These are phyloP conservation scores for Scutellaria baicalensis DNA, from an alignment of 257 asterid genomes.

Conservation along the genomic window DNA sequence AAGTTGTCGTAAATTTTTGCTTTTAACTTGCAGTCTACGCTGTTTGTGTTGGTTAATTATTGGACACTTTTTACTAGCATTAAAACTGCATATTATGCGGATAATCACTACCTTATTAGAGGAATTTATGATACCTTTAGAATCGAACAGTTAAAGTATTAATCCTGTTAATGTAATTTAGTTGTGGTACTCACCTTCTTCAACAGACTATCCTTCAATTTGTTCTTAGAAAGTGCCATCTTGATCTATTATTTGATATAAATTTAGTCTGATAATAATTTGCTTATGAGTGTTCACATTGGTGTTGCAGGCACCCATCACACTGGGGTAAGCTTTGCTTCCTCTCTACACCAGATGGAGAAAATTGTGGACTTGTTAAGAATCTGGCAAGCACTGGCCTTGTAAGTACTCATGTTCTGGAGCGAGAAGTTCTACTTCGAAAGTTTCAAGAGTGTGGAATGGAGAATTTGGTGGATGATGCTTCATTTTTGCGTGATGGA, in stretches of 20 bases:
- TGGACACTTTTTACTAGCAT: not conserved
- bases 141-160: not conserved
- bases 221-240: not conserved
- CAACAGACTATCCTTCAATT: not conserved
- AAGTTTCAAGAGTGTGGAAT: conserved; percentile 61
- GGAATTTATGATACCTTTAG: not conserved
- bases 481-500: conserved; percentile 33
- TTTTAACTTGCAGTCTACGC: not conserved
- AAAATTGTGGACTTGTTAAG: conserved; percentile 94
- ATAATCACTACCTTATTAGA: not conserved
- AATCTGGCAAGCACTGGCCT: conserved; percentile 86
- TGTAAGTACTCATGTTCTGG: conserved; percentile 54
- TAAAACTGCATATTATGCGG: too few species aligned
- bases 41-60: not conserved
- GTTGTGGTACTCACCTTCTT: too few species aligned
- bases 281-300: conserved; percentile 17
- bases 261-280: not conserved
- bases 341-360: conserved; percentile 96
- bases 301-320: conserved; percentile 74
- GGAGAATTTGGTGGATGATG: conserved; percentile 54
- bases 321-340: conserved; percentile 96
- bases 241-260: not conserved
- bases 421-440: conserved; percentile 34
- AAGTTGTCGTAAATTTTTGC: conserved; percentile 22
- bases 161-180: not conserved